Base-by-base conservation (phyloP, 352 stramenopile species). In the Globisporangium splendens region DNA sequence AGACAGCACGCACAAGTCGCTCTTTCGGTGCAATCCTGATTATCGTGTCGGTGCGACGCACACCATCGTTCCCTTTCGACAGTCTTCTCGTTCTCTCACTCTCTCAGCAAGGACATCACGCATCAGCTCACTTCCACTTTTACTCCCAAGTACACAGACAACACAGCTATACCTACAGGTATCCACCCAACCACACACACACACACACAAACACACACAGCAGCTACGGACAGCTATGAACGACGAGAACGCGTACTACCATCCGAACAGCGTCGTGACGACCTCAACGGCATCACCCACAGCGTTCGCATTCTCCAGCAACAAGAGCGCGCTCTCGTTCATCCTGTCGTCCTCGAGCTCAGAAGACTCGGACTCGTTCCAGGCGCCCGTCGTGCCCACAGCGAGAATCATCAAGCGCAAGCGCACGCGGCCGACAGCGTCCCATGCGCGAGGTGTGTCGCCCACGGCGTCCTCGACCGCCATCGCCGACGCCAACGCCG, bases 301-400 rank as follows among this genome's bases (percentile, higher is more conserved):
- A 2, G 1, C 38, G 38, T 54, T 21, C 31, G 4, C 24, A 1
- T 4, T 43, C 31, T 22, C 24, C 8, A 11, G 24, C 49, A 55
- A 55, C 50, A 55, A 55, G 20, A 31, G 50, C 0, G 50, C 50
- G n/a, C 50, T 57, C 20, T 57, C 51, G 39, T 57, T 57, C 51
- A 57, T 57, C 21, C 51, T 57, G 7, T 56, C 50, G 13, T 56
- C 50, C 12, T 57, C 51, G 5, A 48, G 33, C 1, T 47, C 39
- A 3, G 47, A 35, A 12, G 51, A 57, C 39, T 57, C 51, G 22
- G 51, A 57, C 18, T 57, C 35, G 2, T 31, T 31, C 51, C 51
- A 57, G 39, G 51, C 51, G 3, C 20, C 51, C 2, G 41, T 57
- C 33, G 51, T 39, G 22, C 51, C 50, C 4, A 35, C 50, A 14